These are phyloP conservation scores for Flaveria brownii DNA, from an alignment of 129 eudicot species.

Conservation along the genomic window DNA sequence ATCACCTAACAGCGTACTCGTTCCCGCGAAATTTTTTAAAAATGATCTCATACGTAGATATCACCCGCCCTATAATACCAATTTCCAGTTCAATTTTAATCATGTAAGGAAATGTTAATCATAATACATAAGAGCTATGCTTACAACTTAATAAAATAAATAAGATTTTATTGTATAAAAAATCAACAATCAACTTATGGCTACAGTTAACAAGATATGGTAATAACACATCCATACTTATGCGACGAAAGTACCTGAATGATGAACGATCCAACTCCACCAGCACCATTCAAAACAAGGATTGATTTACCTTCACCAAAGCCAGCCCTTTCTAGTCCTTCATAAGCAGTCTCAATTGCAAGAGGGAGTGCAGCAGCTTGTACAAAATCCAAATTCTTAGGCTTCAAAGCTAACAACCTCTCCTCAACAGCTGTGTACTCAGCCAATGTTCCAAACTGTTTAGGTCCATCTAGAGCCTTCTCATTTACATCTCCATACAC, in stretches of 20 bases:
- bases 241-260: slow-evolving; percentile 59
- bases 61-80: no score
- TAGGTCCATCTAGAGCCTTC: slow-evolving; percentile 61
- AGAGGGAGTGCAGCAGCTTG: slow-evolving; percentile 84
- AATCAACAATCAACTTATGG: no score
- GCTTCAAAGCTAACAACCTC: slow-evolving; percentile 68
- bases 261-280: slow-evolving; percentile 88
- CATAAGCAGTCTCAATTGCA: slow-evolving; percentile 81
- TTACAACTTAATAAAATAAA: no score
- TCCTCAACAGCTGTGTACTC: slow-evolving; percentile 89
- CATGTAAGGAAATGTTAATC: no score
- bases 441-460: slow-evolving; percentile 76
- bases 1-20: no score
- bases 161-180: no score
- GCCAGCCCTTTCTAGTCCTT: slow-evolving; percentile 78
- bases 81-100: no score
- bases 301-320: slow-evolving; percentile 73
- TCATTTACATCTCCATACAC: slow-evolving; percentile 72
- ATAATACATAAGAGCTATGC: no score
- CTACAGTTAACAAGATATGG: background rate
- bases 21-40: no score
- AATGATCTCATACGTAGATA: no score
- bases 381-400: slow-evolving; percentile 62
- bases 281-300: slow-evolving; percentile 87
- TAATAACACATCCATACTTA: background rate